Conservation (phyloP, 208 protist genomes). For the Herpetomonas tarakana region DNA sequence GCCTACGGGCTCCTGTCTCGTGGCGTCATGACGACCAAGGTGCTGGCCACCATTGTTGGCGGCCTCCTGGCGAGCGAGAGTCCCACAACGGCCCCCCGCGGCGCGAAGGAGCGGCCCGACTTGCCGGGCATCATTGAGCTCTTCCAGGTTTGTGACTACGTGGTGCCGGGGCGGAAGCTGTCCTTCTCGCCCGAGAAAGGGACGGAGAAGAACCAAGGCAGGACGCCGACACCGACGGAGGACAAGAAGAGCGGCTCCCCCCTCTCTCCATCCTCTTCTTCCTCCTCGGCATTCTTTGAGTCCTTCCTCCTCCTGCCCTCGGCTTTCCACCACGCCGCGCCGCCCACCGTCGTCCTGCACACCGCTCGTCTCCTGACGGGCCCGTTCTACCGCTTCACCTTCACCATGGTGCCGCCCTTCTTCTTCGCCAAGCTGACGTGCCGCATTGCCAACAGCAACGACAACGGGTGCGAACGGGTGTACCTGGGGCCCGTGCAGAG, state of each 20-base stretch:
- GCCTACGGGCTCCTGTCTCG: conserved; percentile 22
- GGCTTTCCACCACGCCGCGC: conserved; percentile 37
- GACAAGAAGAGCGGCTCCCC: neutral
- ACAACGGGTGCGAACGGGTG: conserved; percentile 1
- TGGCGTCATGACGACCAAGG: conserved; percentile 13
- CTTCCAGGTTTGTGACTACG: conserved; percentile 16
- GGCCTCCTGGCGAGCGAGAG: conserved; percentile 1
- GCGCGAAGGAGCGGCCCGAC: neutral
- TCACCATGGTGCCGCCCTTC: conserved; percentile 64
- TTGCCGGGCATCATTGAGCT: conserved; percentile 16
- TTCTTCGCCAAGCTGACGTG: conserved; percentile 74
- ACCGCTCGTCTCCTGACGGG: conserved; percentile 63
- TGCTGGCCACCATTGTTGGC: conserved; percentile 5
- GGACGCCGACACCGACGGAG: neutral
- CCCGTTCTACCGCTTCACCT: conserved; percentile 78
- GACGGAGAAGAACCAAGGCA: neutral
- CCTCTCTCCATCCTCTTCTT: conserved; percentile 48
- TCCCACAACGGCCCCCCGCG: conserved; percentile 2
- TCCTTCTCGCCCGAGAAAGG: conserved; percentile 5
- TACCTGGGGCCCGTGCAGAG: conserved; percentile 6
- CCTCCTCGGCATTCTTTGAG: conserved; percentile 32
- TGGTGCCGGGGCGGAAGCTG: conserved; percentile 27
- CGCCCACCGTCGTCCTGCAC: conserved; percentile 50
- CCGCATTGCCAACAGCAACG: conserved; percentile 29
- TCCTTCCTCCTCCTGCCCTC: conserved; percentile 65